Evolutionary conservation across 2,329 filamentous ascomycete genomes (phyloP), one percentile per base, ranked within the genome.

Genomic region (Fusarium nygamai): DNA sequence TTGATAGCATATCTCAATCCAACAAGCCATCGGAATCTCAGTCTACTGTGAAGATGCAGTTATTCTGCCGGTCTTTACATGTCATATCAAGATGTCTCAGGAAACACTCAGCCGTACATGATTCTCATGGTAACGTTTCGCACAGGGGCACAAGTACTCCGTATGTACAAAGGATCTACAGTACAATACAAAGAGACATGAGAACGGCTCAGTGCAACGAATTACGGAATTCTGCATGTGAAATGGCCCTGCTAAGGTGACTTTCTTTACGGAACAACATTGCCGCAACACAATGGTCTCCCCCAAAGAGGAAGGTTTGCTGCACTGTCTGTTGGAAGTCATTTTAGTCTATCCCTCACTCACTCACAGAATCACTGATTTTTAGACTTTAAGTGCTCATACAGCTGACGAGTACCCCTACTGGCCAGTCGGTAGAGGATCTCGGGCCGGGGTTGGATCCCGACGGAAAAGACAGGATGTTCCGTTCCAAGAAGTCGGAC

Each of bases 381-480:
- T 64, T 54, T 56, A 38, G 39, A 36, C 38, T 36, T 34, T 34
- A 22, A 22, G 54, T 24, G 39, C 54, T 44, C 29, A 46, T 46
- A 19, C 31, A 43, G 22, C 27, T 17, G 63, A 61, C 54, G 36
- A 48, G 27, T 22, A 53, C 51, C 34, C 64, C 48, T 39, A 54
- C 51, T 54, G 34, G 41, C 36, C 36, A 63, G 36, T 71, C 44
- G 58, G 66, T 38, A 59, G 31, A 73, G 44, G 53, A 60, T 57
- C 66, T 68, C 71, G 71, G 67, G 48, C 58, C 58, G 67, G 71
- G 54, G 47, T 39, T 46, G 51, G 71, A 61, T 71, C 67, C 71
- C 71, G 71, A 71, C 62, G 48, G 67, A 31, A 71, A 58, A 63
- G 51, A 46, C n/a, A 61, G 39, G 24, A 27, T 59, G 39, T 50